phyloP scores from a whole-genome alignment of 352 stramenopile genomes.

The Globisporangium solare region DNA sequence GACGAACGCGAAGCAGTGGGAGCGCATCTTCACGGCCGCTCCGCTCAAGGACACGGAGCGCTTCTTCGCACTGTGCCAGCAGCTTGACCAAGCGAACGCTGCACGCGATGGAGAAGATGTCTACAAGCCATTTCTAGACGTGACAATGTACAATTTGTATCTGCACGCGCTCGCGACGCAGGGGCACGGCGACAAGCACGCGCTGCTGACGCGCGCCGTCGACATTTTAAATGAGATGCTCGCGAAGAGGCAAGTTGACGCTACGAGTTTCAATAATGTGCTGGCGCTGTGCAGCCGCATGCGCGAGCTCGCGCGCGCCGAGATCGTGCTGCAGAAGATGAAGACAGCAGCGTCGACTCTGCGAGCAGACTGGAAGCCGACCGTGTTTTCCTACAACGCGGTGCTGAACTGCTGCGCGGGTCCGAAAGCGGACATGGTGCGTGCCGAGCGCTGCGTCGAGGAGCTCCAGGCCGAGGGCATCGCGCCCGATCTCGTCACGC shows the following conservation, averaged over 20 bases:
- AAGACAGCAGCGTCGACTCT: conserved; percentile 11
- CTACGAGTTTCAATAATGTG: conserved; percentile 32
- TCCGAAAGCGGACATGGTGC: conserved; percentile 18
- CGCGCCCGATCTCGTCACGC: conserved; percentile 30
- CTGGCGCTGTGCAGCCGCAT: conserved; percentile 32
- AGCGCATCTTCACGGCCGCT: conserved; percentile 7
- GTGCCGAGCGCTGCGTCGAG: conserved; percentile 28
- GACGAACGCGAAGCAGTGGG: conserved; percentile 13
- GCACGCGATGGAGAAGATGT: background rate
- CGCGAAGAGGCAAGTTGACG: conserved; percentile 8
- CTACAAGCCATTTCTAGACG: background rate
- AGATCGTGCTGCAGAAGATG: conserved; percentile 33
- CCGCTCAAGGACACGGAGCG: conserved; percentile 7
- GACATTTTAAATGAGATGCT: conserved; percentile 36
- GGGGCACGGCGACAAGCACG: conserved; percentile 14
- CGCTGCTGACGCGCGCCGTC: conserved; percentile 10
- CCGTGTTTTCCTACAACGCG: conserved; percentile 32
- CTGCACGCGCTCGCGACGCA: conserved; percentile 6
- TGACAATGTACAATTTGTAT: conserved; percentile 14
- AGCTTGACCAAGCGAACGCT: background rate
- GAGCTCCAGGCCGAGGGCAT: conserved; percentile 30
- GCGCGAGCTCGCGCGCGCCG: conserved; percentile 22
- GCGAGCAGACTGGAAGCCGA: background rate
- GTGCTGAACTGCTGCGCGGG: conserved; percentile 41
- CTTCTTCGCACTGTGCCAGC: conserved; percentile 11